phyloP scores from a whole-genome alignment of 2,329 filamentous ascomycete genomes.

The Alternaria arbusti region DNA sequence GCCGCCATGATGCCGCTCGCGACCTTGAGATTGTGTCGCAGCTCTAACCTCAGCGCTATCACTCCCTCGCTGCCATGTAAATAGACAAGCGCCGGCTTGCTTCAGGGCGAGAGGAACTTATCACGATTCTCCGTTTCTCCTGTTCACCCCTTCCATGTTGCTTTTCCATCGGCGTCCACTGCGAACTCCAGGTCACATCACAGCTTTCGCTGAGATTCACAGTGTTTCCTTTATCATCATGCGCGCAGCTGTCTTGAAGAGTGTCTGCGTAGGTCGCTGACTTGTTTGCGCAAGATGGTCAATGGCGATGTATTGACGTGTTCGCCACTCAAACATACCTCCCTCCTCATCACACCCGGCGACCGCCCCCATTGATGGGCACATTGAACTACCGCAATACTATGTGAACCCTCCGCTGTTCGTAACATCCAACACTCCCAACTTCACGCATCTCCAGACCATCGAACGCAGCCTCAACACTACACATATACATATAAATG shows the following conservation, averaged over 20 bases:
- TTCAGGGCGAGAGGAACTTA: not conserved
- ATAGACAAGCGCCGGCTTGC: not conserved
- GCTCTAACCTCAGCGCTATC: not conserved
- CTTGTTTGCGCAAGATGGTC: not conserved
- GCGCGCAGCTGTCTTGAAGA: not conserved
- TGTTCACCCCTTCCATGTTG: accelerated
- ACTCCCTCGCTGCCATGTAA: not conserved
- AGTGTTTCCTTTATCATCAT: not conserved
- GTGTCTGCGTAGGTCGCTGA: no score
- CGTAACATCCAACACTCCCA: slow-evolving; percentile 5
- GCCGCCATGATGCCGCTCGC: no score
- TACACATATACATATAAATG: slow-evolving; percentile 3
- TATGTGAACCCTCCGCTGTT: slow-evolving; percentile 13
- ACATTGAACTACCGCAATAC: not conserved
- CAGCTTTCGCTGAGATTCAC: not conserved
- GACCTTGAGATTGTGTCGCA: not conserved
- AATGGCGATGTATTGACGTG: not conserved
- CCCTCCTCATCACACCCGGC: not conserved
- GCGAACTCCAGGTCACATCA: not conserved
- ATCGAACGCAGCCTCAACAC: not conserved
- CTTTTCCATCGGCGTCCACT: not conserved
- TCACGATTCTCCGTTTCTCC: not conserved
- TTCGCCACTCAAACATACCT: slow-evolving; percentile 13
- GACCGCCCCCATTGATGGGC: not conserved
- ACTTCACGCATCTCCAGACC: slow-evolving; percentile 20